Percentiles rank a stretch among this genome's conserved stretches.
phyloP scores from a whole-genome alignment of 2,329 filamentous ascomycete genomes.

The Phaeosphaeria sp. region DNA sequence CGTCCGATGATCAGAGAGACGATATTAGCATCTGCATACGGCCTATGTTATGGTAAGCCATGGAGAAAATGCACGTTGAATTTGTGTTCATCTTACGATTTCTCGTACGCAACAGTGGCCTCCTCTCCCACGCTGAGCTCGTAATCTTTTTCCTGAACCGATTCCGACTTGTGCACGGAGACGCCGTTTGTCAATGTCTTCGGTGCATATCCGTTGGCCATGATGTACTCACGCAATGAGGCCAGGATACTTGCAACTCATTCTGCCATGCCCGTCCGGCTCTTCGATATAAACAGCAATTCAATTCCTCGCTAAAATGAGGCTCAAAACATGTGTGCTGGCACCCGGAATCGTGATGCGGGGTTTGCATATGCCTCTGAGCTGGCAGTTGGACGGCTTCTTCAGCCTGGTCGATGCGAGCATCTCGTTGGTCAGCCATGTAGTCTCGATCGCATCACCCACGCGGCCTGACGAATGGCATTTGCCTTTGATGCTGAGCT shows the following conservation, averaged over 20 bases:
- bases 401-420: constrained; percentile 28
- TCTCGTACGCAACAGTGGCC: constrained; percentile 4
- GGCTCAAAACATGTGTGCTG: constrained; percentile 31
- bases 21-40: constrained; percentile 26
- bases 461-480: background rate
- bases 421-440: constrained; percentile 31
- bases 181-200: background rate
- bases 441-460: constrained; percentile 8
- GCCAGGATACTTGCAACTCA: background rate
- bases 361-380: constrained; percentile 28
- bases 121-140: background rate
- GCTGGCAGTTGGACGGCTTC: constrained; percentile 23
- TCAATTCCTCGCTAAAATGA: constrained; percentile 11
- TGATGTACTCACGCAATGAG: constrained; percentile 7
- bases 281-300: constrained; percentile 4
- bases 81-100: constrained; percentile 17
- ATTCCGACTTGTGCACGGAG: background rate
- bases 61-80: background rate
- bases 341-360: constrained; percentile 10
- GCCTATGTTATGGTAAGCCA: constrained; percentile 11
- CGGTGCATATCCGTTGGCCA: background rate
- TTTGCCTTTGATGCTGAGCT: background rate
- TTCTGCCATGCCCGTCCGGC: background rate
- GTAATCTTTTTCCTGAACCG: background rate
- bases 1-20: constrained; percentile 28